Percentiles rank a stretch among this genome's conserved stretches.
Evolutionary conservation across 768 basidiomycete species (phyloP).

Genomic region (Termitomyces sp.): DNA sequence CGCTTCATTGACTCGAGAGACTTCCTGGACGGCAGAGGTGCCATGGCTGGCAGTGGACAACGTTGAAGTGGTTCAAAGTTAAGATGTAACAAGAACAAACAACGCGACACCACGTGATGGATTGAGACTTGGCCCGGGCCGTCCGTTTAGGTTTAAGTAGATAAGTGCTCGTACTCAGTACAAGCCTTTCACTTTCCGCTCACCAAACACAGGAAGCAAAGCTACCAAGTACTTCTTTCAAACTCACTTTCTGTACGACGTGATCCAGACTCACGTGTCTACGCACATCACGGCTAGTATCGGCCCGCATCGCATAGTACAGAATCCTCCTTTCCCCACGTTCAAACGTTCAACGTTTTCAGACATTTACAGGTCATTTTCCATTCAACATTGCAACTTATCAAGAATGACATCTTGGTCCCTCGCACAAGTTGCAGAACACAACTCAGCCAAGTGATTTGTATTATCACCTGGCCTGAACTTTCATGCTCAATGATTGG

Average conservation of each 20-base stretch:
- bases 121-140: neutral
- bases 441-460: slow-evolving; percentile 48
- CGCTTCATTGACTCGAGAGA: slow-evolving; percentile 44
- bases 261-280: too few relatives aligned
- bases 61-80: slow-evolving; percentile 17
- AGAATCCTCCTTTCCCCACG: neutral
- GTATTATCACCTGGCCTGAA: slow-evolving; percentile 12
- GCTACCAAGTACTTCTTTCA: neutral
- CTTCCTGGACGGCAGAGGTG: slow-evolving; percentile 37
- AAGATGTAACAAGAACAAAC: slow-evolving; percentile 15
- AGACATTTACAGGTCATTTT: too few relatives aligned
- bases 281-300: neutral
- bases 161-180: too few relatives aligned
- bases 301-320: neutral
- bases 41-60: slow-evolving; percentile 27
- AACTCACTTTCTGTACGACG: neutral
- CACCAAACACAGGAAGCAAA: too few relatives aligned
- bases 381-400: slow-evolving; percentile 2
- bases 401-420: slow-evolving; percentile 39
- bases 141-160: too few relatives aligned
- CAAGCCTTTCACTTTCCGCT: too few relatives aligned
- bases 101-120: slow-evolving; percentile 22
- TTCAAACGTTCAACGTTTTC: neutral
- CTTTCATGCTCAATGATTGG: slow-evolving; percentile 7
- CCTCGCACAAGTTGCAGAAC: slow-evolving; percentile 57